Evolutionary conservation across 2,329 filamentous ascomycete genomes (phyloP).

Genomic region (Elsinoe batatas): DNA sequence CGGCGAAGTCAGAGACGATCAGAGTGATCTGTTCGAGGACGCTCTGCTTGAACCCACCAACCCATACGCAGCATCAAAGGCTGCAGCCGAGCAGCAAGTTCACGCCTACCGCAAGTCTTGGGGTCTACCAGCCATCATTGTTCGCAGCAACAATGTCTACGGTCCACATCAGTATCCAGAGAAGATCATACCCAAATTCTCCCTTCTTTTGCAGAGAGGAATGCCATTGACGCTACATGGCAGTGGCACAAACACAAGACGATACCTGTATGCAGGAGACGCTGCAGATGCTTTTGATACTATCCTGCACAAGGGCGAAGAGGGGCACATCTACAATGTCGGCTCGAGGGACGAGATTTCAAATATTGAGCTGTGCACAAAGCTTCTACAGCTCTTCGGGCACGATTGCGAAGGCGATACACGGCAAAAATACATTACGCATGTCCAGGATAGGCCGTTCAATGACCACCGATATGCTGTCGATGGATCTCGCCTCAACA

Average conservation of each 20-base stretch:
- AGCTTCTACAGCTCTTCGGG: constrained; percentile 53
- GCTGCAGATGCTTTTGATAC: constrained; percentile 76
- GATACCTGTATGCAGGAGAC: constrained; percentile 70
- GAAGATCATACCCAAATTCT: constrained; percentile 82
- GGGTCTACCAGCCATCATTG: constrained; percentile 68
- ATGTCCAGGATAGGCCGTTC: constrained; percentile 68
- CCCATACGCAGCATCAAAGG: constrained; percentile 41
- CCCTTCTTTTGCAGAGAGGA: constrained; percentile 56
- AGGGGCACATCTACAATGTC: constrained; percentile 75
- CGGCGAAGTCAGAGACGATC: constrained; percentile 64
- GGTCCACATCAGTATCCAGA: constrained; percentile 51
- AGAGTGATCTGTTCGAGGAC: constrained; percentile 61
- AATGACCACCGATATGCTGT: constrained; percentile 67
- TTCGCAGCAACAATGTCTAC: constrained; percentile 77
- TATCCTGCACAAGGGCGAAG: constrained; percentile 64
- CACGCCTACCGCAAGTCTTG: constrained; percentile 78
- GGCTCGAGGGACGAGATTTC: constrained; percentile 69
- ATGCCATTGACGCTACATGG: constrained; percentile 65
- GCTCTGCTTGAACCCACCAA: constrained; percentile 71
- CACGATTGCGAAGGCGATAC: constrained; percentile 41
- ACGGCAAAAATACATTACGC: constrained; percentile 58
- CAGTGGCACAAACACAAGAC: constrained; percentile 61
- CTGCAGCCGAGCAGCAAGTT: constrained; percentile 39
- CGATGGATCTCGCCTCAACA: constrained; percentile 56
- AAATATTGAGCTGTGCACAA: constrained; percentile 58